These are phyloP conservation scores for Dothidotthia symphoricarpi DNA, from an alignment of 2,329 filamentous ascomycete genomes.

Conservation along the genomic window DNA sequence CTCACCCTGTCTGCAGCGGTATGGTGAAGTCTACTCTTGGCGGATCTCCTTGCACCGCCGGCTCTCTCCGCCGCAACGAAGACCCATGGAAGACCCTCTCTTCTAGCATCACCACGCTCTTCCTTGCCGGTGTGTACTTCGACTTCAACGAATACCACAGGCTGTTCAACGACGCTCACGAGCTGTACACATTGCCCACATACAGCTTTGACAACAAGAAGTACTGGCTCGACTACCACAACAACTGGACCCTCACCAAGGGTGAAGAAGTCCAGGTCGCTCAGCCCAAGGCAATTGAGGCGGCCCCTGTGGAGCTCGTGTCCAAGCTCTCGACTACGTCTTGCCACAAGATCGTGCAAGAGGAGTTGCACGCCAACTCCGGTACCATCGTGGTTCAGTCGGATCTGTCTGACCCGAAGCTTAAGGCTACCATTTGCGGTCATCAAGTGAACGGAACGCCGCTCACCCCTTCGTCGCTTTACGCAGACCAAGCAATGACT, in stretches of 20 bases:
- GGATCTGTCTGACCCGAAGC: slow-evolving; percentile 62
- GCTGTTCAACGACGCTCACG: slow-evolving; percentile 58
- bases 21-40: slow-evolving; percentile 67
- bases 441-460: slow-evolving; percentile 67
- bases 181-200: slow-evolving; percentile 63
- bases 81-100: slow-evolving; percentile 64
- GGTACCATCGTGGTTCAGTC: slow-evolving; percentile 64
- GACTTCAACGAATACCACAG: slow-evolving; percentile 71
- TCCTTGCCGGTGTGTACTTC: slow-evolving; percentile 61
- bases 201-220: slow-evolving; percentile 70
- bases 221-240: slow-evolving; percentile 70
- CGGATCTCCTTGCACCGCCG: slow-evolving; percentile 53
- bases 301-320: slow-evolving; percentile 42
- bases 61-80: slow-evolving; percentile 63
- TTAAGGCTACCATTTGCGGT: slow-evolving; percentile 61
- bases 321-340: slow-evolving; percentile 63
- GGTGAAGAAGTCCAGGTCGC: slow-evolving; percentile 53
- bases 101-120: slow-evolving; percentile 58
- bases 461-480: slow-evolving; percentile 63
- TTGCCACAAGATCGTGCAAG: slow-evolving; percentile 63
- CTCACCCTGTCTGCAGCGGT: slow-evolving; percentile 66
- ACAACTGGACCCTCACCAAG: slow-evolving; percentile 72
- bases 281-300: slow-evolving; percentile 41
- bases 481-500: slow-evolving; percentile 65
- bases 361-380: slow-evolving; percentile 61